A percentile compares a stretch with the other conserved stretches of the same genome.
phyloP scores from a whole-genome alignment of 2,329 filamentous ascomycete genomes.

The Claviceps sp. region DNA sequence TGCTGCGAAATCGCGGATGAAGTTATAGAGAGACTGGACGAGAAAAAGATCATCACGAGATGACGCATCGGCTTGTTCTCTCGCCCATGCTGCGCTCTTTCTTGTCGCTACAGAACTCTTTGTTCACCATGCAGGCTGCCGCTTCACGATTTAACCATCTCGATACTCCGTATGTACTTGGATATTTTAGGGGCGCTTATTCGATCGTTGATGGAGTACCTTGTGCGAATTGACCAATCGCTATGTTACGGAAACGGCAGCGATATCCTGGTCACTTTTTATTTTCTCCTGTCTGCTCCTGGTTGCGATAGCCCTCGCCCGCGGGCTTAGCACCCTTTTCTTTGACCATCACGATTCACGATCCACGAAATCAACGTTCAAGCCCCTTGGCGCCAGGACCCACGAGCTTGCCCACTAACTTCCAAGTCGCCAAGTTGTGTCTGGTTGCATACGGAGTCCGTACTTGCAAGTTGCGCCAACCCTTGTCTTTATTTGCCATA shows the following conservation, averaged over 20 bases:
- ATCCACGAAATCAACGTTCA: background rate
- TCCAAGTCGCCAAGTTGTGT: background rate
- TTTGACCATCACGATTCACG: background rate
- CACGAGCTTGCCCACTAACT: background rate
- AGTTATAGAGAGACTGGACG: background rate
- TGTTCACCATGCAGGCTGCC: background rate
- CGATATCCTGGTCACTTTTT: background rate
- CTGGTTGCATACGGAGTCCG: too few species aligned
- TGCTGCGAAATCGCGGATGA: background rate
- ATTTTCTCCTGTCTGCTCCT: constrained; percentile 32
- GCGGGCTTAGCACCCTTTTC: background rate
- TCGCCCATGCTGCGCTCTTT: too few species aligned
- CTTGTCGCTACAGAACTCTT: background rate
- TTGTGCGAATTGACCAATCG: background rate
- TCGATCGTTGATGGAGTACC: background rate
- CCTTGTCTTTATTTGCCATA: background rate
- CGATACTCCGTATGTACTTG: background rate
- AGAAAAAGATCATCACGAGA: background rate
- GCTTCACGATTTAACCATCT: background rate
- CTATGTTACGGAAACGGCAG: background rate
- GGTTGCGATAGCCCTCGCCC: background rate
- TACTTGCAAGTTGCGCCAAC: background rate
- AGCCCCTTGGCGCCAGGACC: background rate
- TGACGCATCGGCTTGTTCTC: too few species aligned
- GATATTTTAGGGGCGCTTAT: background rate